These are phyloP conservation scores for Fusarium marasasianum DNA, from an alignment of 2,329 filamentous ascomycete species.

Conservation along the genomic window DNA sequence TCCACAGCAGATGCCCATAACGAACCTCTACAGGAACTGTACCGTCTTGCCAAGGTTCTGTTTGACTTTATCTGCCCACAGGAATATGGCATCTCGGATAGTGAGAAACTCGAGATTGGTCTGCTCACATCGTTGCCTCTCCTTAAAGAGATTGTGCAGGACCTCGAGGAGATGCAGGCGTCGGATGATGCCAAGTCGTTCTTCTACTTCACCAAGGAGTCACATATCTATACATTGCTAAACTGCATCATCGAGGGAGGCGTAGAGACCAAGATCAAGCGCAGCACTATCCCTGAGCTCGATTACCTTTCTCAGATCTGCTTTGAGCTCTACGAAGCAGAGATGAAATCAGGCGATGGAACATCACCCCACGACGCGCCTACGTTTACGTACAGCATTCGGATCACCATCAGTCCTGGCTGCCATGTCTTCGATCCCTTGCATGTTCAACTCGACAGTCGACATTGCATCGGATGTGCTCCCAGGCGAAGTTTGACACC, in stretches of 20 bases:
- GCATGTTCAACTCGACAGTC: slow-evolving; percentile 94
- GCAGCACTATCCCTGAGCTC: slow-evolving; percentile 93
- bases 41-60: slow-evolving; percentile 90
- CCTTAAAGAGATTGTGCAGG: slow-evolving; percentile 95
- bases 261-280: slow-evolving; percentile 94
- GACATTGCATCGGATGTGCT: slow-evolving; percentile 94
- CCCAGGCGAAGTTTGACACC: slow-evolving; percentile 89
- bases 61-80: slow-evolving; percentile 99
- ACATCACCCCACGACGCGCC: slow-evolving; percentile 62
- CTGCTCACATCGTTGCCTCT: slow-evolving; percentile 92
- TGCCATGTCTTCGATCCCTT: slow-evolving; percentile 97
- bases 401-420: slow-evolving; percentile 93
- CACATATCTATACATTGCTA: slow-evolving; percentile 96
- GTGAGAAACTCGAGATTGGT: slow-evolving; percentile 98
- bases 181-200: slow-evolving; percentile 94
- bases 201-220: slow-evolving; percentile 99
- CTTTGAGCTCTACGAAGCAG: slow-evolving; percentile 97
- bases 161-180: slow-evolving; percentile 96
- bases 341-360: slow-evolving; percentile 68
- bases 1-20: slow-evolving; percentile 86
- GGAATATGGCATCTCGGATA: slow-evolving; percentile 95
- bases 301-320: slow-evolving; percentile 98
- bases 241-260: slow-evolving; percentile 98
- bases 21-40: slow-evolving; percentile 89
- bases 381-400: slow-evolving; percentile 92